Base-by-base conservation (phyloP, 2,329 filamentous ascomycete genomes). In the Dactylonectria estremocensis region DNA sequence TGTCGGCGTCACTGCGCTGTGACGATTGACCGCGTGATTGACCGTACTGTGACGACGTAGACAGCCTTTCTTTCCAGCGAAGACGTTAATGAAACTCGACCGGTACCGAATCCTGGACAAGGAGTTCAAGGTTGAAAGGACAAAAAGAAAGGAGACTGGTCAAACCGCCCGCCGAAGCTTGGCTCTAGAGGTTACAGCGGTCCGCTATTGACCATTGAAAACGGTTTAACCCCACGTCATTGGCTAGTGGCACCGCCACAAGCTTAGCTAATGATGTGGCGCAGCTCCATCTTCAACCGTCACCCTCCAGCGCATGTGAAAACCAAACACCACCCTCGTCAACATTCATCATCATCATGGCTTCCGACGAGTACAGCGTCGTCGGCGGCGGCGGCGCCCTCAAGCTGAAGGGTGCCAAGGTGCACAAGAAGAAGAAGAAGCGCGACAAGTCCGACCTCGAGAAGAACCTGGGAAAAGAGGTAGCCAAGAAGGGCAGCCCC, bases 351-450 rank as follows among this genome's bases (percentile, higher is more conserved):
- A 67, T 65, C 52, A 73, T 37, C 52, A 95, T 95, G 92, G 88
- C 91, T 24, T 87, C 89, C 62, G 91, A 93, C 80, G 93, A 97
- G 74, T 97, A 97, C 84, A 81, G 87, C 54, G 83, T 89, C 69
- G 81, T 85, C 64, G 87, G 88, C 68, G 87, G 90, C 65, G 90
- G 91, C 76, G 94, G 94, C 74, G 92, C 92, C 68, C 88, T 98
- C 37, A 95, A 94, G 79, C 88, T 98, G 67, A 98, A 98, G 84
- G 94, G 95, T 76, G 88, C 85, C 69, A 91, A 90, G 76, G 84
- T 89, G 33, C 80, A 87, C 69, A 91, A 89, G 76, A 84, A 89
- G 71, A 90, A 92, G 77, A 92, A 90, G 79, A 93, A 91, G 81
- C 80, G 83, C 70, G 83, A 83, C 72, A 81, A 82, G 72, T 77